phyloP scores from a whole-genome alignment of 345 rosid genomes.

The Populus davidiana region DNA sequence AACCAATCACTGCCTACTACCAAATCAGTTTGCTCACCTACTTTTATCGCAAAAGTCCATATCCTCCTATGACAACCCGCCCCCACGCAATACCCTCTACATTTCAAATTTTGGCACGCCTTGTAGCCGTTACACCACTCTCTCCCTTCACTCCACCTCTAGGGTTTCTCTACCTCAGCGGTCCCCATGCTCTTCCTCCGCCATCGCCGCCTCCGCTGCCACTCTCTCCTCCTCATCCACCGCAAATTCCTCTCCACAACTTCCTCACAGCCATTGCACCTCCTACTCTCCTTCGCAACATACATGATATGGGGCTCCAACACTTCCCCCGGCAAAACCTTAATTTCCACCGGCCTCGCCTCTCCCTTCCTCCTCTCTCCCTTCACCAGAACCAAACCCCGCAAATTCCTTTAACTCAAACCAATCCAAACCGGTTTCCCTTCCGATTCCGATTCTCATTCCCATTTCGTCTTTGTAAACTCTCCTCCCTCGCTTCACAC shows the following conservation, averaged over 20 bases:
- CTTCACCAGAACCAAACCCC: neutral
- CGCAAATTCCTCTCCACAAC: conserved; percentile 11
- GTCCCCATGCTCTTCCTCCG: neutral
- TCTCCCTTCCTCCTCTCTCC: conserved; percentile 69
- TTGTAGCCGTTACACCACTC: neutral
- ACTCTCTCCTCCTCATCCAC: neutral
- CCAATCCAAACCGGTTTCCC: conserved; percentile 96
- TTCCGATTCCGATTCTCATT: conserved; percentile 61
- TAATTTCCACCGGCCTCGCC: conserved; percentile 88
- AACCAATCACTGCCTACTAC: too few relatives aligned
- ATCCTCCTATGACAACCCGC: neutral
- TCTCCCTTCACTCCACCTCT: neutral
- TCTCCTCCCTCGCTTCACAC: conserved; percentile 56
- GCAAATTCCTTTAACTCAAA: conserved; percentile 68
- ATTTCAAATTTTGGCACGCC: neutral
- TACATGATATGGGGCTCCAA: conserved; percentile 78
- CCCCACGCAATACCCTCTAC: neutral
- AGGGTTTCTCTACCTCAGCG: neutral
- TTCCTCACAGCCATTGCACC: neutral
- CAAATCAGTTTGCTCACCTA: too few relatives aligned
- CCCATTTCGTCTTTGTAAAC: conserved; percentile 69
- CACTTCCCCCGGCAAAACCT: conserved; percentile 93
- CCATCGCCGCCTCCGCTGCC: neutral
- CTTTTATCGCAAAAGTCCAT: too few relatives aligned
- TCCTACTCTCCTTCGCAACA: conserved; percentile 69